Percentiles rank a stretch among this genome's conserved stretches.
Conservation (phyloP, 78 protist species). For the Thecamonas trahens region DNA sequence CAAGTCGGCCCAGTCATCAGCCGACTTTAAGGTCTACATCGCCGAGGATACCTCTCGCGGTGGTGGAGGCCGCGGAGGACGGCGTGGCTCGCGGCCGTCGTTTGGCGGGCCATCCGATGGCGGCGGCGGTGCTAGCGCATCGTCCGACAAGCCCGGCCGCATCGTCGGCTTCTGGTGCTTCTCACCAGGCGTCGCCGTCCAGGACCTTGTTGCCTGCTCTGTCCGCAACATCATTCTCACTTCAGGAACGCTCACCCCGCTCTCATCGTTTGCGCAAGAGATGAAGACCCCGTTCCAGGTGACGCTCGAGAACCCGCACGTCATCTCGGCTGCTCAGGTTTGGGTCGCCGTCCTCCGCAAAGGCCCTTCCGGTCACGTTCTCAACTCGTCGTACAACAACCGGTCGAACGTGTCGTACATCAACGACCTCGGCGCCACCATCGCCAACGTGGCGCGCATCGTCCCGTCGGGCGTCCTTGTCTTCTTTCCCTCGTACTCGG, state of each 20-base stretch:
- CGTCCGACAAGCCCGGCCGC: no score
- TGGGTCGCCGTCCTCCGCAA: slow-evolving; percentile 36
- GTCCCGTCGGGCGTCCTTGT: slow-evolving; percentile 92
- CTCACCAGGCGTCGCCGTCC: not conserved
- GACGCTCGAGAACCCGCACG: slow-evolving; percentile 67
- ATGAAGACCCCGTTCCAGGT: slow-evolving; percentile 25
- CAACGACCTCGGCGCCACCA: slow-evolving; percentile 64
- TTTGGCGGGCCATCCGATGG: no score
- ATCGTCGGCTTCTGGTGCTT: slow-evolving; percentile 16
- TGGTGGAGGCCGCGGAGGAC: no score
- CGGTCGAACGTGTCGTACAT: slow-evolving; percentile 35
- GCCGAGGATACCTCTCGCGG: no score
- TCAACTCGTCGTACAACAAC: slow-evolving; percentile 42
- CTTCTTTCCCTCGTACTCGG: slow-evolving; percentile 90
- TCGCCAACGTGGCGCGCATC: slow-evolving; percentile 47
- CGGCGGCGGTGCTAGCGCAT: no score
- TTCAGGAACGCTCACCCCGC: slow-evolving; percentile 94
- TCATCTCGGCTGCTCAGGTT: slow-evolving; percentile 48
- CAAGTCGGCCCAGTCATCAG: no score
- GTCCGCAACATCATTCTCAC: slow-evolving; percentile 73
- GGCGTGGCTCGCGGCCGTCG: no score
- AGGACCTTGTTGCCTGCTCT: not conserved
- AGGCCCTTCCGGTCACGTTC: slow-evolving; percentile 10
- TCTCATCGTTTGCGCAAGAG: slow-evolving; percentile 52
- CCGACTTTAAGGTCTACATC: no score